Percentiles rank a stretch among this genome's conserved stretches.
These are phyloP conservation scores for Persicaria tinctoria DNA, from an alignment of 148 eudicot species.

Conservation along the genomic window DNA sequence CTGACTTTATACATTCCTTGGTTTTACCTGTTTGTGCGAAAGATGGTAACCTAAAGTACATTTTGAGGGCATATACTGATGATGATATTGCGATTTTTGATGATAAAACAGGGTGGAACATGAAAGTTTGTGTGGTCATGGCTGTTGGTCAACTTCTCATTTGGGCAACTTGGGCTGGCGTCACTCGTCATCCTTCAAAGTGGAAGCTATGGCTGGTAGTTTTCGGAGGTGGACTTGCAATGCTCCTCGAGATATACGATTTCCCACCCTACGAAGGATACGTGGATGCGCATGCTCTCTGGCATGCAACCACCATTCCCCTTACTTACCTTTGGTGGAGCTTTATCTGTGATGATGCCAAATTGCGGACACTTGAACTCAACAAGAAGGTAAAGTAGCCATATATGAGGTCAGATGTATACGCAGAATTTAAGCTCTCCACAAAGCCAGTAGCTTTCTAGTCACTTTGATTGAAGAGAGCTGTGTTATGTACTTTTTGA, in stretches of 20 bases:
- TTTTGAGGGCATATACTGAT: not conserved
- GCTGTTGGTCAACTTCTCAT: conserved; percentile 58
- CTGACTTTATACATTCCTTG: too few relatives aligned
- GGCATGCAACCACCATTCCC: conserved; percentile 88
- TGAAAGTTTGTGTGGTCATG: conserved; percentile 79
- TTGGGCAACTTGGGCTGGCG: conserved; percentile 80
- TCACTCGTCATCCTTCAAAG: conserved; percentile 64
- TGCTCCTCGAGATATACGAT: conserved; percentile 76
- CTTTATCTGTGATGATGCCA: conserved; percentile 78
- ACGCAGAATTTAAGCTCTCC: not conserved
- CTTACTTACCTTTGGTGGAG: conserved; percentile 90
- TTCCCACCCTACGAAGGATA: conserved; percentile 73
- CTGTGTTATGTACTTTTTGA: not conserved
- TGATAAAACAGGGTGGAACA: conserved; percentile 68
- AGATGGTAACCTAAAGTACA: not conserved
- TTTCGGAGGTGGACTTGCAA: conserved; percentile 63
- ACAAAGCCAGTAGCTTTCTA: not conserved
- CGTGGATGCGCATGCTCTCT: conserved; percentile 81
- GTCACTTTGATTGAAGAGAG: not conserved
- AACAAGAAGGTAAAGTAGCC: conserved; percentile 59
- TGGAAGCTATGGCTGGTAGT: conserved; percentile 83
- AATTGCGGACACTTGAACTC: conserved; percentile 41
- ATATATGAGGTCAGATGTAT: not conserved
- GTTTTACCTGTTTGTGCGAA: too few relatives aligned
- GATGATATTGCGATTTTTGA: not conserved